A percentile compares a stretch with the other conserved stretches of the same genome.
phyloP scores from a whole-genome alignment of 2,329 filamentous ascomycete genomes.

The Colletotrichum truncatum region DNA sequence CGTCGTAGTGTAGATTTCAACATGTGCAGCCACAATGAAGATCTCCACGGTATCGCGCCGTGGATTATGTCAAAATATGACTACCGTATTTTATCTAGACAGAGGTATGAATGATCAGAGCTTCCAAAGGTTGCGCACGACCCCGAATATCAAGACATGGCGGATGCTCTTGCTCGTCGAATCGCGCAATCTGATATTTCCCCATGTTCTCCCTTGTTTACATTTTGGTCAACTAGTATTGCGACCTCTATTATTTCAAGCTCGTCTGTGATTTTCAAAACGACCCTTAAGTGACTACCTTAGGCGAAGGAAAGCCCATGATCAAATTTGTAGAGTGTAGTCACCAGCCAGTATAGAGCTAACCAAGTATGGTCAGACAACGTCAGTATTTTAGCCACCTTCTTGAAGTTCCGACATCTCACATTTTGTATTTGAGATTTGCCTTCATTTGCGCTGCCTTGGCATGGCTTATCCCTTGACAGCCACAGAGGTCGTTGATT shows the following conservation, averaged over 20 bases:
- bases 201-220: too few relatives aligned
- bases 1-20: not conserved
- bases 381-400: not conserved
- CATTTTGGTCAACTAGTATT: too few relatives aligned
- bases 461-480: not conserved
- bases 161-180: too few relatives aligned
- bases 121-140: not conserved
- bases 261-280: too few relatives aligned
- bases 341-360: not conserved
- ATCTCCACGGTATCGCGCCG: conserved; percentile 7
- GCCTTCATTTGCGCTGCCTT: not conserved
- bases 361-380: not conserved
- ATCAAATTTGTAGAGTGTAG: not conserved
- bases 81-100: not conserved
- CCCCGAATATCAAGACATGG: not conserved
- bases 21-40: not conserved
- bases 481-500: conserved; percentile 1
- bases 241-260: too few relatives aligned
- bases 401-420: not conserved
- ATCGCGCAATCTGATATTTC: too few relatives aligned
- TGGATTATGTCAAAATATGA: conserved; percentile 13
- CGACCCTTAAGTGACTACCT: too few relatives aligned
- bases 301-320: not conserved
- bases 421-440: not conserved
- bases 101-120: not conserved